A percentile compares a stretch with the other conserved stretches of the same genome.
These are phyloP conservation scores for Camellia sinensis DNA, from an alignment of 148 eudicot species.

Conservation along the genomic window DNA sequence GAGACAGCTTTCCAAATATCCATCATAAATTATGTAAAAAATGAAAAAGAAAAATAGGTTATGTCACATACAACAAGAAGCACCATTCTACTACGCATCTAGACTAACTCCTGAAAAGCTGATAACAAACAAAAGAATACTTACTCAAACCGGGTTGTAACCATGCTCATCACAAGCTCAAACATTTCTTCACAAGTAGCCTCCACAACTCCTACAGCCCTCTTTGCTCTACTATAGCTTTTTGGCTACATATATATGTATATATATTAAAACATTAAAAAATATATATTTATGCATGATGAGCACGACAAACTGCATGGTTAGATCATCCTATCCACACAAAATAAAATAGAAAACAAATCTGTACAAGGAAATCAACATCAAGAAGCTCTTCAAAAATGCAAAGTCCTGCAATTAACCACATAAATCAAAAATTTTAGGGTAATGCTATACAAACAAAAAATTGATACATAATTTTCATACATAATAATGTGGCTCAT, in stretches of 20 bases:
- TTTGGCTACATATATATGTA: slow-evolving; percentile 62
- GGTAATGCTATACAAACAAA: background rate
- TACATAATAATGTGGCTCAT: no score
- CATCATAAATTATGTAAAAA: no score
- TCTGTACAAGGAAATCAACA: slow-evolving; percentile 91
- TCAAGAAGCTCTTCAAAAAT: slow-evolving; percentile 95
- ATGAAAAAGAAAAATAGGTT: background rate
- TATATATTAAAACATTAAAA: no score
- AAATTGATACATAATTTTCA: no score
- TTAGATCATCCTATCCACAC: background rate
- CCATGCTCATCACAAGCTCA: slow-evolving; percentile 99
- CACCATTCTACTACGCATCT: background rate
- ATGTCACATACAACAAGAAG: background rate
- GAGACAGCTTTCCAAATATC: background rate
- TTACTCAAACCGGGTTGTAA: slow-evolving; percentile 93
- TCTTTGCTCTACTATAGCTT: slow-evolving; percentile 99
- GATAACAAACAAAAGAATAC: slow-evolving; percentile 22
- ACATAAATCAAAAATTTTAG: slow-evolving; percentile 8
- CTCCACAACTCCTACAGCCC: slow-evolving; percentile 98
- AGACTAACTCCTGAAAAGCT: slow-evolving; percentile 1
- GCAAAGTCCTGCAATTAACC: slow-evolving; percentile 70
- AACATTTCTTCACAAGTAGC: slow-evolving; percentile 95
- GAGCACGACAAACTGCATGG: background rate
- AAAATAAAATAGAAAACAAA: background rate
- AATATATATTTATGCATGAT: background rate